Conservation (phyloP, 257 asterid species). For the Eucommia ulmoides region DNA sequence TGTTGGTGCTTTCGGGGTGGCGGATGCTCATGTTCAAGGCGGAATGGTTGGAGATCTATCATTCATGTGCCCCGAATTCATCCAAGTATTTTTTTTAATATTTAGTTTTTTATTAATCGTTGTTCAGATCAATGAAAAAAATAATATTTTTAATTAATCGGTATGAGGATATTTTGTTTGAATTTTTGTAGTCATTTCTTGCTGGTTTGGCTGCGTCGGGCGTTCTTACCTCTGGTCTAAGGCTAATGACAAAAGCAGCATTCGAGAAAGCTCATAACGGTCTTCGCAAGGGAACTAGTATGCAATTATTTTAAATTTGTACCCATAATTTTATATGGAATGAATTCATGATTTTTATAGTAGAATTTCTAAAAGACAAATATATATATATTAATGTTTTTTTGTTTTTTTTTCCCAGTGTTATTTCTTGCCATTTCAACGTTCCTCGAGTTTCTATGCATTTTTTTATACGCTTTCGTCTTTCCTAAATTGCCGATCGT, state of each 20-base stretch:
- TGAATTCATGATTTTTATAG: not conserved
- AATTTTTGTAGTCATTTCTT: slow-evolving; percentile 48
- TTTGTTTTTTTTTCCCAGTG: slow-evolving; percentile 14
- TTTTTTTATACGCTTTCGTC: slow-evolving; percentile 20
- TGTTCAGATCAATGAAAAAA: not conserved
- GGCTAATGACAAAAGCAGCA: slow-evolving; percentile 71
- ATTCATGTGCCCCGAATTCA: slow-evolving; percentile 71
- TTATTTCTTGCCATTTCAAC: slow-evolving; percentile 29
- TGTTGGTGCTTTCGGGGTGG: slow-evolving; percentile 70
- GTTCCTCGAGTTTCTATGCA: slow-evolving; percentile 18
- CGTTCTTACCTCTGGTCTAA: slow-evolving; percentile 63
- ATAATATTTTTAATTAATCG: not conserved
- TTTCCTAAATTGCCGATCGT: slow-evolving; percentile 30
- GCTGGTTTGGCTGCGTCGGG: slow-evolving; percentile 94
- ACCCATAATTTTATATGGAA: not conserved
- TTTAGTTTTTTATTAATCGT: not conserved
- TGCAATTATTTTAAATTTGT: slow-evolving; percentile 11
- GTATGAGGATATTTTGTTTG: not conserved
- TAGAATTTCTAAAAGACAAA: too few relatives aligned
- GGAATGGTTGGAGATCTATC: slow-evolving; percentile 82
- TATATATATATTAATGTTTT: not conserved
- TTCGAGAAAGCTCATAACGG: slow-evolving; percentile 56
- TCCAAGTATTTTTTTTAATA: slow-evolving; percentile 31
- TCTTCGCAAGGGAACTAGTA: slow-evolving; percentile 79
- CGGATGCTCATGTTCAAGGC: slow-evolving; percentile 81